Base-by-base conservation (phyloP, 2,329 filamentous ascomycete genomes). In the Beauveria sp. region DNA sequence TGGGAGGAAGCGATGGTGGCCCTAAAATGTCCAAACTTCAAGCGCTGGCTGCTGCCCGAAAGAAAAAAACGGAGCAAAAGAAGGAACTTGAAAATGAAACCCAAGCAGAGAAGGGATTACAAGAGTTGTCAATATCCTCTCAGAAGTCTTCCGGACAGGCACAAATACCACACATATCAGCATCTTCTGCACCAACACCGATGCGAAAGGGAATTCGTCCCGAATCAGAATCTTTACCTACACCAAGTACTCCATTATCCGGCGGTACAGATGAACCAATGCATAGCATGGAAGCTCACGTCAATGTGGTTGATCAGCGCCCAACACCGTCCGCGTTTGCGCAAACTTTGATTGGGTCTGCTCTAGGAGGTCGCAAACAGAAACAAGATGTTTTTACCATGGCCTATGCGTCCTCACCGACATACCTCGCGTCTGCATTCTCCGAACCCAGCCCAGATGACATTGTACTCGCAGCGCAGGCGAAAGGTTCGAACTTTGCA, bases 371-470 rank as follows among this genome's bases (percentile, higher is more conserved):
- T 53, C 69, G 69, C 62, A 60, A 62, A 65, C 70, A 68, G 34
- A 71, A 66, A 62, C 70, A 69, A 45, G 69, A 74, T 64, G 60
- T 73, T 58, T 76, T 72, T 67, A 69, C 75, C 48, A 75, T 84
- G 69, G 81, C 82, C 57, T 84, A 84, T 64, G 75, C 79, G 67
- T 75, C 75, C 16, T 79, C 79, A 46, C 74, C 80, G 34, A 74
- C 77, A 61, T 80, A 80, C 72, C 71, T 79, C 75, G 71, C 80
- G 69, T 79, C 85, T 70, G 84, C 87, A 63, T 97, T 97, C 77
- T 80, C 88, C 80, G 85, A 86, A 72, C 93, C 93, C 61, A 97
- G 93, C 76, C 93, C 93, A 67, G 93, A 98, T 78, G 93, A 97
- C 74, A 78, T 95, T 70, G 90, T 97, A 69, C 82, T 91, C 65